Evolutionary conservation across 2,329 filamentous ascomycete species (phyloP).

Genomic region (Sporothrix globosa): DNA sequence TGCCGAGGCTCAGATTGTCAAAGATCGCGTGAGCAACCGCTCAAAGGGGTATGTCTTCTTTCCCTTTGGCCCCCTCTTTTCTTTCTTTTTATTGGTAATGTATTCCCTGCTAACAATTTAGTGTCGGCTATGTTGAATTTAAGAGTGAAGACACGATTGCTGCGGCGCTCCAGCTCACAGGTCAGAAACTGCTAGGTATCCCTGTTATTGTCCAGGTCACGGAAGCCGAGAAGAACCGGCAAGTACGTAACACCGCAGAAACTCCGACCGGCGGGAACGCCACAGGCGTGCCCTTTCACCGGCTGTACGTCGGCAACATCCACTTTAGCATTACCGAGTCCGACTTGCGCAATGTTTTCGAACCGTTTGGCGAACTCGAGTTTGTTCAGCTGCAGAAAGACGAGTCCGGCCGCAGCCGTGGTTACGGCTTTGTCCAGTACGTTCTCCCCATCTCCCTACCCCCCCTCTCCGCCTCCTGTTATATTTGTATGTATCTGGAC

Average conservation of each 20-base stretch:
- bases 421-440: slow-evolving; percentile 98
- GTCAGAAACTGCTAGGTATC: slow-evolving; percentile 97
- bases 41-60: slow-evolving; percentile 80
- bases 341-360: slow-evolving; percentile 94
- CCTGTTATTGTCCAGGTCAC: slow-evolving; percentile 98
- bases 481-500: neutral
- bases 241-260: slow-evolving; percentile 71
- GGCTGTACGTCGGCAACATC: slow-evolving; percentile 98
- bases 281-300: slow-evolving; percentile 91
- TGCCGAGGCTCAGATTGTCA: slow-evolving; percentile 97
- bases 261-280: slow-evolving; percentile 67
- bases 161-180: slow-evolving; percentile 94
- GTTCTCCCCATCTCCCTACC: slow-evolving; percentile 45
- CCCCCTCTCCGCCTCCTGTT: neutral
- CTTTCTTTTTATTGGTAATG: neutral
- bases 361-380: slow-evolving; percentile 95
- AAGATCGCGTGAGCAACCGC: slow-evolving; percentile 92
- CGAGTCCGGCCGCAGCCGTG: slow-evolving; percentile 84
- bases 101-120: slow-evolving; percentile 46
- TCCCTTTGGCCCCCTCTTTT: neutral
- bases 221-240: slow-evolving; percentile 98
- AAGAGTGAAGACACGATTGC: slow-evolving; percentile 92
- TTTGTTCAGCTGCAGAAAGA: slow-evolving; percentile 98
- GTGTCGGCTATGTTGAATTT: slow-evolving; percentile 99
- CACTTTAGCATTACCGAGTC: slow-evolving; percentile 98